Evolutionary conservation across 2,329 filamentous ascomycete species (phyloP), one percentile per base, ranked within the genome.

Genomic region (Aspergillus sp.): DNA sequence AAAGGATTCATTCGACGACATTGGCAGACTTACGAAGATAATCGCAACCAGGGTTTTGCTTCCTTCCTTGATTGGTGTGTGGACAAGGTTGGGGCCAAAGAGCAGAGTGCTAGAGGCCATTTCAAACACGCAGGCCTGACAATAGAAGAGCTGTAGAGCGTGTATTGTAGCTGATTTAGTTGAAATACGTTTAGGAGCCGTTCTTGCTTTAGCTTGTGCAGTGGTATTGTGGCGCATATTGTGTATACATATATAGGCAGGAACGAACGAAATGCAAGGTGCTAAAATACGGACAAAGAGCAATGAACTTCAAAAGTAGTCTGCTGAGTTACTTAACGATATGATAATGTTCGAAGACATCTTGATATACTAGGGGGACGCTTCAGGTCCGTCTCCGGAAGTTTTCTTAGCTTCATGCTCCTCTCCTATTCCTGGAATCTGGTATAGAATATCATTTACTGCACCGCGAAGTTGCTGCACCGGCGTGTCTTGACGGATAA

Each of bases 1-100:
- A 73, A 73, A 52, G 58, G 55, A 19, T 70, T 64, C 49, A 68
- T 73, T 38, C 65, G 63, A 54, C 58, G 56, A 50, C 53, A 63
- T 38, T 70, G 59, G 61, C 57, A 45, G 36, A 40, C 47, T 13
- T 61, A 56, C 51, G 46, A 58, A 53, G 46, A 61, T 43, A 47
- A 58, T 44, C 58, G 55, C 17, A 19, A 54, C 9, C 52, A 61
- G 50, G 54, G 54, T 13, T 68, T 69, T 55, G 40, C 54, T 51
- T 36, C 14, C 24, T 67, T 63, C 45, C 55, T 67, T 50, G 13
- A 43, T 58, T 64, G 58, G 63, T 69, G 63, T 45, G 50, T 68
- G 33, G 46, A 62, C 46, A 42, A 53, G 36, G 61, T 65, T 41
- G 64, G 65, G 35, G 52, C 52, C 30, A 59, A 56, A 50, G 46